phyloP scores from a whole-genome alignment of 768 basidiomycete species.

The Albatrellus ellisii region DNA sequence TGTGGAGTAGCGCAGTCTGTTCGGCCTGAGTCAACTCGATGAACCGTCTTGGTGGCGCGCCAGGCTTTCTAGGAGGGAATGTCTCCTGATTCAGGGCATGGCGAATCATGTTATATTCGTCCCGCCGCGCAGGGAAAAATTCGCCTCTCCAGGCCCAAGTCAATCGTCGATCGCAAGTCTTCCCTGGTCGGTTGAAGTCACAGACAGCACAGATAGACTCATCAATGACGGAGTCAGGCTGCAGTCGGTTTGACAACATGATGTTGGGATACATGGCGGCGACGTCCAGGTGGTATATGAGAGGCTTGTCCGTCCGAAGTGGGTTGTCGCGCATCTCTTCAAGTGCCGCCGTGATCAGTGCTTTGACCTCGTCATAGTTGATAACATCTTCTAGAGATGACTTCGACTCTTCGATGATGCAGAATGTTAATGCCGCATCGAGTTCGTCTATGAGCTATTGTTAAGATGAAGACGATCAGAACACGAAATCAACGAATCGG shows the following conservation, averaged over 20 bases:
- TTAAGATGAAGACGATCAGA: slow-evolving; percentile 1
- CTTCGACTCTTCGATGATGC: slow-evolving; percentile 76
- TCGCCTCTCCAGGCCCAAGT: slow-evolving; percentile 99
- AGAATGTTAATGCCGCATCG: slow-evolving; percentile 84
- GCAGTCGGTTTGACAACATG: slow-evolving; percentile 98
- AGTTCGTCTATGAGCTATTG: slow-evolving; percentile 92
- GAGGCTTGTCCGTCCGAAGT: slow-evolving; percentile 75
- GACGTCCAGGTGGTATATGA: slow-evolving; percentile 98
- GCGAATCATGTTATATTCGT: slow-evolving; percentile 98
- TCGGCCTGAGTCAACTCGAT: slow-evolving; percentile 72
- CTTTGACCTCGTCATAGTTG: slow-evolving; percentile 91
- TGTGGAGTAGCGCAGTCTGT: slow-evolving; percentile 86
- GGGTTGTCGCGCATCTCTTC: slow-evolving; percentile 90
- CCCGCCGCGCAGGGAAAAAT: slow-evolving; percentile 92
- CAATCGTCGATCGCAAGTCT: slow-evolving; percentile 84
- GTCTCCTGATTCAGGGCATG: slow-evolving; percentile 91
- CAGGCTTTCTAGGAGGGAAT: slow-evolving; percentile 74
- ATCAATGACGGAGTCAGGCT: slow-evolving; percentile 95
- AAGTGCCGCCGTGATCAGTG: slow-evolving; percentile 59
- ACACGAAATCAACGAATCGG: background rate
- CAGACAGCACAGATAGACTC: slow-evolving; percentile 96
- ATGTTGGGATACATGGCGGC: slow-evolving; percentile 99
- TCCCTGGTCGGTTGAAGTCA: slow-evolving; percentile 94
- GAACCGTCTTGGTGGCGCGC: slow-evolving; percentile 67
- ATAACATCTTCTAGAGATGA: slow-evolving; percentile 69